Conservation (phyloP, 345 rosid species). For the Erysimum cheiranthoides region DNA sequence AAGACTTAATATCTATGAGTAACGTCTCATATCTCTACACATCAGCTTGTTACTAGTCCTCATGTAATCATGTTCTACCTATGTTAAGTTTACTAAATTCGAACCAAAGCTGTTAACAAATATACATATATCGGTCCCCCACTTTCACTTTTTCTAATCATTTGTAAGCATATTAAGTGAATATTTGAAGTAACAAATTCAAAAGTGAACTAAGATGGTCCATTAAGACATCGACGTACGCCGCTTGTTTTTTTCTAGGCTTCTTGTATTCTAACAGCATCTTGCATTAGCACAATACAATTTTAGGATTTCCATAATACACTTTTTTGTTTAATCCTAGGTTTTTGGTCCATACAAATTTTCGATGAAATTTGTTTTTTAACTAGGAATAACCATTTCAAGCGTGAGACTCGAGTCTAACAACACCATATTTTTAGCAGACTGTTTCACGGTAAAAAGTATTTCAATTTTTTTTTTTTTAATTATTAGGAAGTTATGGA, state of each 20-base stretch:
- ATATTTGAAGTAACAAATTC: constrained; percentile 20
- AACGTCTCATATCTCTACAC: constrained; percentile 36
- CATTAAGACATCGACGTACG: constrained; percentile 18
- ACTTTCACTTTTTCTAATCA: constrained; percentile 25
- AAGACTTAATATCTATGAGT: constrained; percentile 22
- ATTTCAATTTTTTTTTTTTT: too few species aligned
- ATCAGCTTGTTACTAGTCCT: constrained; percentile 12
- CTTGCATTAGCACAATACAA: not conserved
- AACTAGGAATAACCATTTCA: not conserved
- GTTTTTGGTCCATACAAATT: not conserved
- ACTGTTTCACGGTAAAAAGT: not conserved
- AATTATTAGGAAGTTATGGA: too few species aligned
- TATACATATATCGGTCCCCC: constrained; percentile 1
- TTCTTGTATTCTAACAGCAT: constrained; percentile 9
- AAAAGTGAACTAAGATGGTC: constrained; percentile 2
- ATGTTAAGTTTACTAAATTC: not conserved
- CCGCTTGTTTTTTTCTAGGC: constrained; percentile 30
- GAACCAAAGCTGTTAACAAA: not conserved
- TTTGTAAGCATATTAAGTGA: constrained; percentile 8
- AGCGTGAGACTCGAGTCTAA: not conserved
- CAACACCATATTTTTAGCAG: not conserved
- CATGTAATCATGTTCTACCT: not conserved
- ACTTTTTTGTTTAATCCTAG: not conserved
- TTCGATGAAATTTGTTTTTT: not conserved
- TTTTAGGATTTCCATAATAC: not conserved